Evolutionary conservation across 2,329 filamentous ascomycete species (phyloP).

Genomic region (Periconia digitata): DNA sequence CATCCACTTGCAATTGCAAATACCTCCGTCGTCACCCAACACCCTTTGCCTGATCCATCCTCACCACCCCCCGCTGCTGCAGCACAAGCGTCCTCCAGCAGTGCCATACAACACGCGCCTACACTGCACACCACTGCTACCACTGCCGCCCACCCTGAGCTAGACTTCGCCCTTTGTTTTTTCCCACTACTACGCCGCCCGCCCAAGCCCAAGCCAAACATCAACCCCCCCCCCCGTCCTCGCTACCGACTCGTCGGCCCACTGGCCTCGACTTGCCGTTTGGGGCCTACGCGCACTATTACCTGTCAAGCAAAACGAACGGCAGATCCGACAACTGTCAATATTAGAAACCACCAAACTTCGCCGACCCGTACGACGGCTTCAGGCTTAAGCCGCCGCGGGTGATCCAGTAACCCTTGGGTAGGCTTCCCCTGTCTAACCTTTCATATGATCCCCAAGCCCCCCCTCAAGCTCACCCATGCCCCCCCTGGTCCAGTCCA

Average conservation of each 20-base stretch:
- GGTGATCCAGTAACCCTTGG: constrained; percentile 26
- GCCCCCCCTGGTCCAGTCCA: constrained; percentile 6
- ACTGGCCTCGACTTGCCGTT: constrained; percentile 16
- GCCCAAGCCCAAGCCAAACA: neutral
- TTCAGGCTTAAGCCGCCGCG: constrained; percentile 23
- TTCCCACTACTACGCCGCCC: too few relatives aligned
- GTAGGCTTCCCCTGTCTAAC: constrained; percentile 38
- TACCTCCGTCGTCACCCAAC: neutral
- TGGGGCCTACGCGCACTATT: constrained; percentile 21
- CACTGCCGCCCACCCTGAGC: constrained; percentile 3
- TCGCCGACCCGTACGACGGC: constrained; percentile 35
- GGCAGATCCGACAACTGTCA: constrained; percentile 26
- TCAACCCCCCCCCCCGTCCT: constrained; percentile 18
- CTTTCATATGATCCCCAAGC: constrained; percentile 22
- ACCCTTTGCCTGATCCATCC: neutral
- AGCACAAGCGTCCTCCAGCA: too few relatives aligned
- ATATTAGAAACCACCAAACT: constrained; percentile 16
- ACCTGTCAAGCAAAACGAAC: constrained; percentile 19
- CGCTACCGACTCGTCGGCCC: constrained; percentile 30
- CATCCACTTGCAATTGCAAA: constrained; percentile 31
- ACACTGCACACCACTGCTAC: too few relatives aligned
- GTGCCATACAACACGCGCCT: too few relatives aligned
- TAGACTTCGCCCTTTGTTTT: neutral
- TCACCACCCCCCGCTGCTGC: too few relatives aligned
- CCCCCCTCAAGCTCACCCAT: constrained; percentile 12